A percentile compares a stretch with the other conserved stretches of the same genome.
phyloP scores from a whole-genome alignment of 306 rosid species.

The Neltuma alba region DNA sequence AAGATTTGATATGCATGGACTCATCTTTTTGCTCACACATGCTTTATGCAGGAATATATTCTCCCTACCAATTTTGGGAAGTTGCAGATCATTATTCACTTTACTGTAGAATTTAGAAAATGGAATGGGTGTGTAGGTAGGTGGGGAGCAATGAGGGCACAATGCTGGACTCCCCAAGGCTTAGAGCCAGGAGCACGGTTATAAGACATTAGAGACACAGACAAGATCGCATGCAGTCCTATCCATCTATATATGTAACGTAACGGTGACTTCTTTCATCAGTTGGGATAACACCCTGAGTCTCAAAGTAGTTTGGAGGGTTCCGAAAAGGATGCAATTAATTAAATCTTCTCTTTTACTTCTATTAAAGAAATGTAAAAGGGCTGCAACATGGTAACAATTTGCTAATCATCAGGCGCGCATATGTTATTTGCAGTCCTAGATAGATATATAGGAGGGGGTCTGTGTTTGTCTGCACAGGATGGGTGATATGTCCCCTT shows the following conservation, averaged over 20 bases:
- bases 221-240: conserved; percentile 13
- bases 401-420: not conserved
- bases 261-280: conserved; percentile 35
- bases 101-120: not conserved
- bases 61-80: not conserved
- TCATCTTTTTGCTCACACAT: not conserved
- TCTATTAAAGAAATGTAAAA: not conserved
- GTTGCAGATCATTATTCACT: not conserved
- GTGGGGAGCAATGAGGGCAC: conserved; percentile 17
- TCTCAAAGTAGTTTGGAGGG: conserved; percentile 11
- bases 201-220: conserved; percentile 1
- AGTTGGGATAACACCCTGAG: conserved; percentile 28
- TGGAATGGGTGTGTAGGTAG: not conserved
- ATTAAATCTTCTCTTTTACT: conserved; percentile 21
- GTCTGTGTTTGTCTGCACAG: conserved; percentile 26
- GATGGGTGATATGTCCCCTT: conserved; percentile 24
- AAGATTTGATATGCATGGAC: not conserved
- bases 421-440: too few species aligned
- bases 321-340: conserved; percentile 28
- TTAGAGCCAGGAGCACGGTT: conserved; percentile 34
- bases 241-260: too few species aligned
- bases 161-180: too few species aligned
- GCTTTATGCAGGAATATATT: conserved; percentile 24
- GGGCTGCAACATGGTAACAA: not conserved
- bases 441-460: not conserved